Evolutionary conservation across 805 yeast species (phyloP).

Genomic region (Candida fluviatilis): DNA sequence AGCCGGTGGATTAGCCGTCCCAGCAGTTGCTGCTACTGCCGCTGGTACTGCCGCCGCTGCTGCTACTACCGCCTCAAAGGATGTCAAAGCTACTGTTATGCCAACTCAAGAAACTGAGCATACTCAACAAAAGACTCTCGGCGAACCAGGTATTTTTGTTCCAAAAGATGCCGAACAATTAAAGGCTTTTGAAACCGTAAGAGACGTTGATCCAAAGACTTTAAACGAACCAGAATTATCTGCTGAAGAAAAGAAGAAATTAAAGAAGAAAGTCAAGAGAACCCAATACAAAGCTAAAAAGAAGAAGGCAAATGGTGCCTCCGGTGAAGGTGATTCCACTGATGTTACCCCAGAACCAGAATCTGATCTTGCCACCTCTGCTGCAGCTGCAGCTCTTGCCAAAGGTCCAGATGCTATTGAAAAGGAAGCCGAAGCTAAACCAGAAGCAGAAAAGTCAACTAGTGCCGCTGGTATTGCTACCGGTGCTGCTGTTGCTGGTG

Average conservation of each 20-base stretch:
- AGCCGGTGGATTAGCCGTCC: slow-evolving; percentile 25
- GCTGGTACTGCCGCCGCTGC: slow-evolving; percentile 57
- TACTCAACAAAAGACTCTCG: slow-evolving; percentile 37
- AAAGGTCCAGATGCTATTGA: slow-evolving; percentile 4
- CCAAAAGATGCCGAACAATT: slow-evolving; percentile 64
- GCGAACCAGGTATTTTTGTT: slow-evolving; percentile 72
- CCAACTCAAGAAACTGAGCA: slow-evolving; percentile 25
- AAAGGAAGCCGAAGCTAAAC: neutral
- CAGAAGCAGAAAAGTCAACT: neutral
- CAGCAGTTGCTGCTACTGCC: slow-evolving; percentile 33
- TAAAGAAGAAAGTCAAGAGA: slow-evolving; percentile 43
- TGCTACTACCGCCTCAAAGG: slow-evolving; percentile 7
- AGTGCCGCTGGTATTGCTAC: slow-evolving; percentile 9
- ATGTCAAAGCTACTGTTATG: slow-evolving; percentile 32
- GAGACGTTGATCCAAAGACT: slow-evolving; percentile 44
- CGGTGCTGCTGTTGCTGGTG: slow-evolving; percentile 9
- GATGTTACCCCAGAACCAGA: slow-evolving; percentile 8
- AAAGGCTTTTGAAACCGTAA: slow-evolving; percentile 57
- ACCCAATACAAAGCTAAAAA: slow-evolving; percentile 40
- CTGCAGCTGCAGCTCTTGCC: slow-evolving; percentile 8
- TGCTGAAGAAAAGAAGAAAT: slow-evolving; percentile 37
- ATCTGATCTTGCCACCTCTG: slow-evolving; percentile 6
- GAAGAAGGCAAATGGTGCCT: slow-evolving; percentile 26
- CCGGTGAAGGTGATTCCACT: slow-evolving; percentile 10
- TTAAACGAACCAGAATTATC: slow-evolving; percentile 43